Base-by-base conservation (phyloP, 306 rosid genomes). In the Acmispon strigosus region DNA sequence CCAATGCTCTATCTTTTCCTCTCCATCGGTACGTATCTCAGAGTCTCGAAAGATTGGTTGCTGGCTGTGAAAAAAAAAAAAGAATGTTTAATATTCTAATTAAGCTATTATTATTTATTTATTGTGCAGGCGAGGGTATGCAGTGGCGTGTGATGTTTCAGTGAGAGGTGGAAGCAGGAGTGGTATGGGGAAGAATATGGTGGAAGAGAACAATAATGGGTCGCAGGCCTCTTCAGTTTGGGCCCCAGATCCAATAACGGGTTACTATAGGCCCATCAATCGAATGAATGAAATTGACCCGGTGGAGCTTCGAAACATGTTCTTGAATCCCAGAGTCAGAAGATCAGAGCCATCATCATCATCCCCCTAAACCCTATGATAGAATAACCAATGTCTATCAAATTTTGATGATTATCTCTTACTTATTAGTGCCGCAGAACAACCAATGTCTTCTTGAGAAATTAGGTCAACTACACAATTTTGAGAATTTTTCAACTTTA, bases 181-280 rank as follows among this genome's bases (percentile, higher is more conserved):
- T n/a, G n/a, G n/a, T n/a, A n/a, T n/a, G n/a, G n/a, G n/a, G n/a
- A n/a, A n/a, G n/a, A n/a, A n/a, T n/a, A n/a, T 13, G 55, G 39
- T 22, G 3, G 85, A 77, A 49, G 86, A 76, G 15, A 12, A 19
- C 1, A 68, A 49, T 7, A 71, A 34, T 10, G 51, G 37, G 2
- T 70, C 73, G 2, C 81, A 58, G 43, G 60, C 75, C n/a, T 52
- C 86, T 1, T 69, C 78, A 1, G 77, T 77, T 6, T 83, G 93
- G 93, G 81, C 57, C 57, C 88, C 88, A 0, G 85, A 85, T 39
- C 90, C 93, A 11, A 73, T 73, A 0, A 79, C 81, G 2, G 88
- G 92, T 10, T 85, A 74, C 54, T 83, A 85, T 36, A 83, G 85
- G 68, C 90, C 93, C 68, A 70, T 75, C 12, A 79, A 69, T 34